These are phyloP conservation scores for Amanita rubescens DNA, from an alignment of 768 basidiomycete genomes.

Conservation along the genomic window DNA sequence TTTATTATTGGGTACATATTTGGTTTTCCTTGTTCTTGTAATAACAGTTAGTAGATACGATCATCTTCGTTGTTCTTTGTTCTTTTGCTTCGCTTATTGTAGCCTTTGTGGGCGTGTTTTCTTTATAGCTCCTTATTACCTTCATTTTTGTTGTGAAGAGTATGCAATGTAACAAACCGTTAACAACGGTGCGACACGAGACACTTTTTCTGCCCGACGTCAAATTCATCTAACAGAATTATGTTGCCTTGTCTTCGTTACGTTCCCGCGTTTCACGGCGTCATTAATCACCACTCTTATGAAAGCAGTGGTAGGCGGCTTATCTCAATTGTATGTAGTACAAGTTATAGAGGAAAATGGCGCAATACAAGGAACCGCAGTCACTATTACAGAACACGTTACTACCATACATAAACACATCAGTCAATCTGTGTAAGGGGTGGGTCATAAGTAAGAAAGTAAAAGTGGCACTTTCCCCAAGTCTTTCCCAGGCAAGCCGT, in stretches of 20 bases:
- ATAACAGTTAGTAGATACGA: conserved; percentile 77
- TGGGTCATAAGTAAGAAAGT: background rate
- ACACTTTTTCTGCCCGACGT: too few species aligned
- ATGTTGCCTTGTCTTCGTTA: too few species aligned
- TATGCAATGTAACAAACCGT: too few species aligned
- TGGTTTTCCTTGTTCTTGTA: conserved; percentile 36
- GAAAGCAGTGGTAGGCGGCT: background rate
- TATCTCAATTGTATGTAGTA: background rate
- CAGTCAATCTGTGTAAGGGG: background rate
- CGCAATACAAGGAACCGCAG: background rate
- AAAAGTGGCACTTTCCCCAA: background rate
- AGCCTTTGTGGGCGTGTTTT: too few species aligned
- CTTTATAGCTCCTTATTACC: conserved; percentile 20
- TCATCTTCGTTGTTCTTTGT: conserved; percentile 27
- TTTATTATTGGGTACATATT: conserved; percentile 7
- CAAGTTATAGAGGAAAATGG: background rate
- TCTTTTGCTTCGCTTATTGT: conserved; percentile 24
- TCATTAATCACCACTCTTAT: background rate
- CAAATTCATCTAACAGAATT: too few species aligned
- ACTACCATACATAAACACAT: background rate
- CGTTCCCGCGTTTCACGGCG: conserved; percentile 1
- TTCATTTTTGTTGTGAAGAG: conserved; percentile 18
- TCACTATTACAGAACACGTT: background rate
- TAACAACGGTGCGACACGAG: too few species aligned
- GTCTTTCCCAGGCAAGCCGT: background rate